A percentile compares a stretch with the other conserved stretches of the same genome.
Conservation (phyloP, 495 filamentous ascomycete species). For the Hypoxylon perforatum region DNA sequence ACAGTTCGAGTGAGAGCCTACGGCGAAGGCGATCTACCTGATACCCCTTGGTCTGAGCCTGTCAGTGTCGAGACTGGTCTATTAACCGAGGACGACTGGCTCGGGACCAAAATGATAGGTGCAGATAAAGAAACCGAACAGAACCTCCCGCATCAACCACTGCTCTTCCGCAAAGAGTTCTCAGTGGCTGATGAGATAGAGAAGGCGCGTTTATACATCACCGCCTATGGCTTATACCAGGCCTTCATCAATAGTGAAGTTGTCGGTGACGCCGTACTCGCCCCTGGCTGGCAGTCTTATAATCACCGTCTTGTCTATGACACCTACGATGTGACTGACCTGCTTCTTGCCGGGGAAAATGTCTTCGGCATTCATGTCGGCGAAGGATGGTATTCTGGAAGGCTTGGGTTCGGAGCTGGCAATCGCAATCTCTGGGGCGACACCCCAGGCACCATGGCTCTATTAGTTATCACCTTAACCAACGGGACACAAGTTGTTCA, state of each 20-base stretch:
- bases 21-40: constrained; percentile 35
- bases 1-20: constrained; percentile 53
- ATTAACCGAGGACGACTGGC: constrained; percentile 53
- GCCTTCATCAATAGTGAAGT: constrained; percentile 59
- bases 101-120: constrained; percentile 49
- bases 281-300: constrained; percentile 68
- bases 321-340: constrained; percentile 60
- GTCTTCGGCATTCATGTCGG: constrained; percentile 61
- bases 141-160: constrained; percentile 31
- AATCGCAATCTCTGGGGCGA: constrained; percentile 58
- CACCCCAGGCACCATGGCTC: constrained; percentile 55
- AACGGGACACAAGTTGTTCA: constrained; percentile 38
- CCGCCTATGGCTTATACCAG: constrained; percentile 62
- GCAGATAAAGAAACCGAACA: constrained; percentile 42
- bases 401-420: constrained; percentile 55
- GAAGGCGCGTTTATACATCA: constrained; percentile 60
- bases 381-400: constrained; percentile 66
- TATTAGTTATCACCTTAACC: constrained; percentile 48
- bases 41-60: constrained; percentile 54
- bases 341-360: constrained; percentile 53
- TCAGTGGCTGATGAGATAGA: constrained; percentile 19
- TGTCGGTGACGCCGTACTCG: constrained; percentile 55
- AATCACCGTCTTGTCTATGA: constrained; percentile 62
- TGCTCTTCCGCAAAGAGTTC: constrained; percentile 43
- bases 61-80: constrained; percentile 54